Evolutionary conservation across 164 flowering plant species (phyloP).

Genomic region (Nymphaea thermarum): DNA sequence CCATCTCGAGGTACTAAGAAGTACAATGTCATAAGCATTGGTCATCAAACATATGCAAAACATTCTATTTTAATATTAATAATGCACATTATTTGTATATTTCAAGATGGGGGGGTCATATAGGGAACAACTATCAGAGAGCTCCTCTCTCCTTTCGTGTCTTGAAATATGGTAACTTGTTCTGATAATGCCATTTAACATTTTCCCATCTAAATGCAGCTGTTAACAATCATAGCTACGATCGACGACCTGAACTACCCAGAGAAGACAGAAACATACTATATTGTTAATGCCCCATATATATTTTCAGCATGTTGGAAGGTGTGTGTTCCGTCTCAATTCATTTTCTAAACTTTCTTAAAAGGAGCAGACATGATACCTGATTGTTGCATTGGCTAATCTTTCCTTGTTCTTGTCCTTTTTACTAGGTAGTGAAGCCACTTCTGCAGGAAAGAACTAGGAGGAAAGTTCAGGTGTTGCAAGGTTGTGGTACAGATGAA

Average conservation of each 20-base stretch:
- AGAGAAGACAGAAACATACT: conserved; percentile 95
- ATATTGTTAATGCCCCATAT: conserved; percentile 81
- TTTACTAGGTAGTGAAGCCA: conserved; percentile 53
- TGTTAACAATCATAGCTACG: conserved; percentile 66
- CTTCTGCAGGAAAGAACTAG: conserved; percentile 67
- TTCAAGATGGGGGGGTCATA: too few species aligned
- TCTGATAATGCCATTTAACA: too few species aligned
- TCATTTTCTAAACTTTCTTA: too few species aligned
- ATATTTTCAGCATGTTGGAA: conserved; percentile 98
- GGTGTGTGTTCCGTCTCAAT: conserved; percentile 27
- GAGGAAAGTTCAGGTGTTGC: conserved; percentile 41
- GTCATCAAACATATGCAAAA: too few species aligned
- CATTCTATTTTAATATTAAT: too few species aligned
- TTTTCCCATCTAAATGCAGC: conserved; percentile 34
- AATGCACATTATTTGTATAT: too few species aligned
- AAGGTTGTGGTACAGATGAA: conserved; percentile 53
- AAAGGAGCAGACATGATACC: too few species aligned
- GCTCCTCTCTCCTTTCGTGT: too few species aligned
- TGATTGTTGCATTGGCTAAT: background rate
- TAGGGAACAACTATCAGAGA: too few species aligned
- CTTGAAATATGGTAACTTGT: too few species aligned
- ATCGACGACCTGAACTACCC: conserved; percentile 97
- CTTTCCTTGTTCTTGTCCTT: background rate
- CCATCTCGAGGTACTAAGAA: too few species aligned
- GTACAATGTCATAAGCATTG: too few species aligned